These are phyloP conservation scores for Phaeophleospora eucalypticola DNA, from an alignment of 2,329 filamentous ascomycete genomes.

Conservation along the genomic window DNA sequence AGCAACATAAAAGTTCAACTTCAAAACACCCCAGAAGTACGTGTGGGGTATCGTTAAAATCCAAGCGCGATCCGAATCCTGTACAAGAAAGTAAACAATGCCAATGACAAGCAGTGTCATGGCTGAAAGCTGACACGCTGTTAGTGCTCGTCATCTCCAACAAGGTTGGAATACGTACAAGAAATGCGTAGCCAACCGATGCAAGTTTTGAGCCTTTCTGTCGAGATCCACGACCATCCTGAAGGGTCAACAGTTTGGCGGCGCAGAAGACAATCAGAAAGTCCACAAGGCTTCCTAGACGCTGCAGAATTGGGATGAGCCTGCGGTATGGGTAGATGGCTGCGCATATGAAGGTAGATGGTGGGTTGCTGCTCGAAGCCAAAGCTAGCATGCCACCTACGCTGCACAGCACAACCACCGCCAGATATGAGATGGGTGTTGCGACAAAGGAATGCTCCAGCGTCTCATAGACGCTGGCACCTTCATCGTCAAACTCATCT, in stretches of 20 bases:
- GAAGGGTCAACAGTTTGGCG: constrained; percentile 19
- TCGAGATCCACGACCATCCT: constrained; percentile 15
- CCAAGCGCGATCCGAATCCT: constrained; percentile 38
- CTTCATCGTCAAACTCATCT: constrained; percentile 18
- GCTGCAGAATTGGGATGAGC: constrained; percentile 37
- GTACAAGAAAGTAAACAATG: constrained; percentile 33
- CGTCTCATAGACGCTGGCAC: constrained; percentile 31
- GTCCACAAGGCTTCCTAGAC: constrained; percentile 40
- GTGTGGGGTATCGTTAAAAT: constrained; percentile 35
- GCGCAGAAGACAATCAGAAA: constrained; percentile 37
- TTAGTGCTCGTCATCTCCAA: neutral
- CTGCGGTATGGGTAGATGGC: constrained; percentile 33
- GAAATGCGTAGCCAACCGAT: constrained; percentile 26
- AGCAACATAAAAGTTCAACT: constrained; percentile 25
- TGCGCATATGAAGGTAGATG: constrained; percentile 50
- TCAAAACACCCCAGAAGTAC: constrained; percentile 36
- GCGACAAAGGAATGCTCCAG: constrained; percentile 31
- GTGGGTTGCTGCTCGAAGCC: constrained; percentile 34
- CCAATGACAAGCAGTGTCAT: constrained; percentile 36
- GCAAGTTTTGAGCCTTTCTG: constrained; percentile 16
- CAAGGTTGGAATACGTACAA: constrained; percentile 11
- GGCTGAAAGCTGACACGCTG: constrained; percentile 28
- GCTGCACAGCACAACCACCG: constrained; percentile 37
- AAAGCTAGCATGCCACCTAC: constrained; percentile 37
- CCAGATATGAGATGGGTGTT: constrained; percentile 36